Evolutionary conservation across 768 basidiomycete species (phyloP).

Genomic region (Sporobolomyces pararoseus): DNA sequence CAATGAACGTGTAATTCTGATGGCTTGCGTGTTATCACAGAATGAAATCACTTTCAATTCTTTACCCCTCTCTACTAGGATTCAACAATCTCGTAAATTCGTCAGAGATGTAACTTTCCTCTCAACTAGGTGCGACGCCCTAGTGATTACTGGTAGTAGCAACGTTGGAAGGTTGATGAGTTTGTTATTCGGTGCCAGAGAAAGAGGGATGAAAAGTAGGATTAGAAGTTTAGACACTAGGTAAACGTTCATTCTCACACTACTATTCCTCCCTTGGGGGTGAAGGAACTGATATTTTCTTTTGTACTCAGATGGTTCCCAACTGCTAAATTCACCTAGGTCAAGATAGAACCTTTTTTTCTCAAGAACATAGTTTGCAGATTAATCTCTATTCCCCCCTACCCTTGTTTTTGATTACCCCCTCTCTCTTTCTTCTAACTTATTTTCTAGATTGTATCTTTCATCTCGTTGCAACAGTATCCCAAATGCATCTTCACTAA

Average conservation of each 20-base stretch:
- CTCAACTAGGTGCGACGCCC: slow-evolving; percentile 31
- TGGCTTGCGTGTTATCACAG: slow-evolving; percentile 1
- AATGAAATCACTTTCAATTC: slow-evolving; percentile 39
- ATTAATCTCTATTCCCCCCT: no score
- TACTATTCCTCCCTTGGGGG: background rate
- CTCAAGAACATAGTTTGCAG: no score
- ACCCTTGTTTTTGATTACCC: no score
- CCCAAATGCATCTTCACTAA: no score
- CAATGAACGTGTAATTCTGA: no score
- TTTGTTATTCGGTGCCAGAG: slow-evolving; percentile 22
- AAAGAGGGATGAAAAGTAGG: slow-evolving; percentile 8
- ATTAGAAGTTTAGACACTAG: slow-evolving; percentile 35
- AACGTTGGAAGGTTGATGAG: slow-evolving; percentile 44
- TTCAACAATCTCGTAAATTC: slow-evolving; percentile 26
- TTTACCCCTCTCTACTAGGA: slow-evolving; percentile 19
- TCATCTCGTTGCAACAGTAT: no score
- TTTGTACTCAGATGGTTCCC: slow-evolving; percentile 36
- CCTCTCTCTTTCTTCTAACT: no score
- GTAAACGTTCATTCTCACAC: background rate
- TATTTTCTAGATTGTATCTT: no score
- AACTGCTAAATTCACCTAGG: slow-evolving; percentile 19
- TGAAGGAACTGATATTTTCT: background rate
- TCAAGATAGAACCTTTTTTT: no score
- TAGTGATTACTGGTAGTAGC: slow-evolving; percentile 40
- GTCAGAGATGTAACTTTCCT: slow-evolving; percentile 43